Conservation (phyloP, 441 rosid genomes). For the Corymbia calophylla region DNA sequence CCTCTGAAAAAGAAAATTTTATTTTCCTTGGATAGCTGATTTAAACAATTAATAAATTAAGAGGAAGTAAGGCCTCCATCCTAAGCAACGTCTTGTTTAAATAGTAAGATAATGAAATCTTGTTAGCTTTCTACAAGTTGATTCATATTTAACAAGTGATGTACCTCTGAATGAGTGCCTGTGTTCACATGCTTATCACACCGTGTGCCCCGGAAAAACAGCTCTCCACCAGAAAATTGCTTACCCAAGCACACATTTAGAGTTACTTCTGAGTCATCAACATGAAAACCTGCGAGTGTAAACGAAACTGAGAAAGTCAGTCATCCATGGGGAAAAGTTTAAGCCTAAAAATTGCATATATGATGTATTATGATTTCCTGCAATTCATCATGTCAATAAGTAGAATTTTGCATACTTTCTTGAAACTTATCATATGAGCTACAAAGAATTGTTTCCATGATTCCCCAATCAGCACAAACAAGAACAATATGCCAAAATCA, state of each 20-base stretch:
- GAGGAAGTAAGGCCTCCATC: not conserved
- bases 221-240: constrained; percentile 55
- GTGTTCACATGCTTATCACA: constrained; percentile 60
- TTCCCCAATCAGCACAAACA: not conserved
- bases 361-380: not conserved
- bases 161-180: constrained; percentile 37
- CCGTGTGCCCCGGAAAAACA: constrained; percentile 58
- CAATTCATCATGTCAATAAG: not conserved
- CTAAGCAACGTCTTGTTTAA: not conserved
- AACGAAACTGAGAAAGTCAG: not conserved
- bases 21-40: not conserved
- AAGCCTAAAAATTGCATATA: not conserved
- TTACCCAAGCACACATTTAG: constrained; percentile 67
- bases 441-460: not conserved
- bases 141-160: not conserved
- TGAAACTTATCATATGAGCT: not conserved
- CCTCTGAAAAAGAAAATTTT: not conserved
- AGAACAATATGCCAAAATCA: not conserved
- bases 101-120: not conserved
- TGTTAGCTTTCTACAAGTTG: not conserved
- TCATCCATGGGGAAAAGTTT: not conserved
- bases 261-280: constrained; percentile 70
- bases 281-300: constrained; percentile 52
- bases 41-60: not conserved
- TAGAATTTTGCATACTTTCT: not conserved